These are phyloP conservation scores for Linanthus parryae DNA, from an alignment of 148 eudicot species.

Conservation along the genomic window DNA sequence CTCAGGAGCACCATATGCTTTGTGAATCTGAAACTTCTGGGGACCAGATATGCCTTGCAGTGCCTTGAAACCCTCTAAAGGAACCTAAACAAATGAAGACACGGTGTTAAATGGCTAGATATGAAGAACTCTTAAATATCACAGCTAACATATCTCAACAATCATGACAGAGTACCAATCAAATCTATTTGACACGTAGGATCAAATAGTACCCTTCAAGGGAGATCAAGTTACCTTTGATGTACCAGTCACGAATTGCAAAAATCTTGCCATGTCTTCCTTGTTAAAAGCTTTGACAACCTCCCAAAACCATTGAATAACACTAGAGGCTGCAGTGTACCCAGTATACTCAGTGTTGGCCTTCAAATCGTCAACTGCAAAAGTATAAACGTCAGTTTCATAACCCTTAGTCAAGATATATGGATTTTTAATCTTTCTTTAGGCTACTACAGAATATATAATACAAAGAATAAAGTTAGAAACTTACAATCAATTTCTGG, in stretches of 20 bases:
- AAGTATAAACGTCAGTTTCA: conserved; percentile 13
- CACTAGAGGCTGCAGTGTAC: conserved; percentile 64
- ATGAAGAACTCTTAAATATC: not conserved
- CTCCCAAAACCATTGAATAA: conserved; percentile 98
- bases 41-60: conserved; percentile 99
- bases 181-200: not conserved
- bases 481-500: conserved; percentile 95
- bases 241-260: conserved; percentile 97
- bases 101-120: not conserved
- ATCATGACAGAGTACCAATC: not conserved
- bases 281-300: conserved; percentile 78
- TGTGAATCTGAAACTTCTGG: conserved; percentile 93
- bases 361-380: conserved; percentile 94
- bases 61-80: conserved; percentile 94
- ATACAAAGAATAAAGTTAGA: too few species aligned
- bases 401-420: not conserved
- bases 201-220: not conserved
- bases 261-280: conserved; percentile 92
- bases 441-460: too few species aligned
- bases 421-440: too few species aligned
- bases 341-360: conserved; percentile 94
- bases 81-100: conserved; percentile 44
- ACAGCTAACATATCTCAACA: not conserved
- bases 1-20: conserved; percentile 98
- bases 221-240: conserved; percentile 70